Base-by-base conservation (phyloP, 2,329 filamentous ascomycete species). In the Cladosporium sp. region DNA sequence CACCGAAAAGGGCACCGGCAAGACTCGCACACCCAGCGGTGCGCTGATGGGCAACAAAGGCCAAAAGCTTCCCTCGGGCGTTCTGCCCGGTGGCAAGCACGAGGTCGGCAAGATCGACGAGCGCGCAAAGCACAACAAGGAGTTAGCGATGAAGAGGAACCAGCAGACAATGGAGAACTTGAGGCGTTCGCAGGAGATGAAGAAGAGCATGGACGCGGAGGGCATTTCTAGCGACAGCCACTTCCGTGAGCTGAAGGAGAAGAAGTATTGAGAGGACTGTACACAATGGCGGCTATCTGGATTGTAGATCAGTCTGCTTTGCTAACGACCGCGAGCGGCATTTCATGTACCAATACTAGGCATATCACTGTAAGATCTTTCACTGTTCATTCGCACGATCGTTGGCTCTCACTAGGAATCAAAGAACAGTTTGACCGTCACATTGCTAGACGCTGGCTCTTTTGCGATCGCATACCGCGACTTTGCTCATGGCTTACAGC, bases 51-150 rank as follows among this genome's bases (percentile, higher is more conserved):
- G 67, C 4, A 63, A 64, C 51, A 69, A 71, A 65, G 68, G 67
- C 2, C 68, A 72, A 58, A 71, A 70, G 60, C 38, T 72, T 56
- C 66, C 66, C 2, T 59, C 67, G 49, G 69, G 68, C 40, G 69
- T 71, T n/a, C 52, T 70, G 60, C 68, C 68, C 1, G 67, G 67
- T 20, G 70, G 70, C 4, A 65, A 65, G 62, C 67, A 69, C 51
- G 66, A 65, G 51, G 66, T 67, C 6, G 67, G 68, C 15, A 69
- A 66, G 59, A 66, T 69, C 39, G 59, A 71, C 55, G 64, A 64
- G 37, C 61, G 68, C 39, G 65, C 66, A 34, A 66, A 63, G 60
- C 59, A 63, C 19, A 70, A 70, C 45, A 70, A 68, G 19, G 63
- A 64, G 51, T 64, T 63, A 58, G 65, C 66, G 3, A 61, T 65